A percentile compares a stretch with the other conserved stretches of the same genome.
phyloP scores from a whole-genome alignment of 2,329 filamentous ascomycete species.

The Pestalotiopsis sp. region DNA sequence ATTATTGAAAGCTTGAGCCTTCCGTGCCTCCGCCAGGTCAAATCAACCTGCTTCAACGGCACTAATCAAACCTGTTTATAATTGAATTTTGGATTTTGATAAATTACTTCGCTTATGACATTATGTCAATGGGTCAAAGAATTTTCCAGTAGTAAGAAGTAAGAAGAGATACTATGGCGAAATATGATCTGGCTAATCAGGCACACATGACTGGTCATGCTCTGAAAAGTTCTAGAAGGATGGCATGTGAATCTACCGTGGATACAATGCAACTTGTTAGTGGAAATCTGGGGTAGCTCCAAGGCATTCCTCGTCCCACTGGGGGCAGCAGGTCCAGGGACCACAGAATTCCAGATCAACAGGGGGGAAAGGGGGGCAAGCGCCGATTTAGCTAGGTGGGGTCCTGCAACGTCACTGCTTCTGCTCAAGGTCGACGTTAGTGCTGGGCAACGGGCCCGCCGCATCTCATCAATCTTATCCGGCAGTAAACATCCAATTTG shows the following conservation, averaged over 20 bases:
- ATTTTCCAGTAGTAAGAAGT: too few relatives aligned
- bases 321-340: neutral
- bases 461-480: neutral
- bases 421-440: neutral
- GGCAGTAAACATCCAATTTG: conserved; percentile 6
- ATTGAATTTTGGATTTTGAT: too few relatives aligned
- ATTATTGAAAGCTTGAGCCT: too few relatives aligned
- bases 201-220: too few relatives aligned
- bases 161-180: neutral
- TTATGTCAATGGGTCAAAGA: too few relatives aligned
- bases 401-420: conserved; percentile 9
- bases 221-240: neutral
- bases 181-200: too few relatives aligned
- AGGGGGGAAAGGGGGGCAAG: neutral
- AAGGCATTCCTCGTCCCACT: neutral
- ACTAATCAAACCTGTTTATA: too few relatives aligned
- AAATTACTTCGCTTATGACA: too few relatives aligned
- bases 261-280: too few relatives aligned
- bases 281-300: too few relatives aligned
- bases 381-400: neutral
- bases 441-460: neutral
- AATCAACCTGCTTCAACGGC: too few relatives aligned
- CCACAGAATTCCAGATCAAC: neutral
- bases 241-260: neutral
- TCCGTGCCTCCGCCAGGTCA: too few relatives aligned